Evolutionary conservation across 805 yeast species (phyloP), one percentile per base, ranked within the genome.

Genomic region (Myxozyma kluyveri): DNA sequence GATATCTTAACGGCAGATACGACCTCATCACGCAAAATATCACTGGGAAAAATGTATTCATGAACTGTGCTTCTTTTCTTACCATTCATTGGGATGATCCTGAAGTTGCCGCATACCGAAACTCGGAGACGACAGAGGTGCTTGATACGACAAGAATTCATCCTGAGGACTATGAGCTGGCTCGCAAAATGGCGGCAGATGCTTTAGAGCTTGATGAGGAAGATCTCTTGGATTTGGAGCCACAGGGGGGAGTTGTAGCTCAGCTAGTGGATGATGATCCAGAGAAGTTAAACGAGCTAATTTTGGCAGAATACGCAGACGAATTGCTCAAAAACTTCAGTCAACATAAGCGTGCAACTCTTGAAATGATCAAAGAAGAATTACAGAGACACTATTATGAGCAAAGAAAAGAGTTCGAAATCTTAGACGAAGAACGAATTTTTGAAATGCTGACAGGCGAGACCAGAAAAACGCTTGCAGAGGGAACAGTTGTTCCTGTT

Each of bases 121-220:
- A 59, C 61, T 67, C 84, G 32, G 65, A 63, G 26, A 52, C 50
- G 24, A 46, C 53, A n/a, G 97, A 91, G 64, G 75, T 85, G 39
- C 76, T 93, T 61, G 99, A 93, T 68, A 90, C 93, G 45, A 93
- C 99, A 0, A 80, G 99, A 72, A 89, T 93, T 42, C 99, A 93
- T 64, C 98, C 98, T 5, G 98, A 93, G 69, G 99, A 93, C 71
- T 93, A 93, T 67, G 96, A 88, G 59, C 76, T 93, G 61, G 98
- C 97, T 2, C 81, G 93, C 45, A 93, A 93, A 68, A 93, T 93
- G 90, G 98, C 97, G 5, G 93, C 96, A 1, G 99, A 93, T 73
- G 98, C 99, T 1, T 76, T 93, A 59, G 99, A 91, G 67, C 78
- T 90, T 59, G 96, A 89, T 63, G 99, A 95, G 63, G 98, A 91